Conservation (phyloP, 352 stramenopile genomes). For the Phytopythium ostracodes region DNA sequence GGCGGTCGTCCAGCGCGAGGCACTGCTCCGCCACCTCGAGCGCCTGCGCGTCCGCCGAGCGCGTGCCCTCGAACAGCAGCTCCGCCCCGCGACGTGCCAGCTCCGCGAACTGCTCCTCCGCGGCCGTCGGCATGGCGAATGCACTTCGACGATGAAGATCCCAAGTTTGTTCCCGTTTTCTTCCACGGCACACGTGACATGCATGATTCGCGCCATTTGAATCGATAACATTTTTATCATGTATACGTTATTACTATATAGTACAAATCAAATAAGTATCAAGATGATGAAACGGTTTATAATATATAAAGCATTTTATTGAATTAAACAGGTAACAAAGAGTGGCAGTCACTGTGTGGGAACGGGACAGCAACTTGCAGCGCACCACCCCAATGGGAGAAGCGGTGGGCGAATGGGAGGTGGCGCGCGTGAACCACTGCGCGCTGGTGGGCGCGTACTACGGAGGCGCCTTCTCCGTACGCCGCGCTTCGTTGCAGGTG, state of each 20-base stretch:
- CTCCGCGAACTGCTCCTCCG: slow-evolving; percentile 6
- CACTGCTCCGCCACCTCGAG: slow-evolving; percentile 22
- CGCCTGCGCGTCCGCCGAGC: slow-evolving; percentile 20
- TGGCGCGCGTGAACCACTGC: slow-evolving; percentile 39
- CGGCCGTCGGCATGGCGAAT: not conserved
- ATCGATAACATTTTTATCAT: no score
- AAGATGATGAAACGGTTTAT: no score
- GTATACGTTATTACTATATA: no score
- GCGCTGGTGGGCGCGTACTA: slow-evolving; percentile 57
- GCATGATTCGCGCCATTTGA: no score
- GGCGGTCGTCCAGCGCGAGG: slow-evolving; percentile 18
- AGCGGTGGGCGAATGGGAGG: slow-evolving; percentile 8
- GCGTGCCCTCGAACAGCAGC: slow-evolving; percentile 21
- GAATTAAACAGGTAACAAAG: no score
- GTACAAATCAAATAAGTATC: no score
- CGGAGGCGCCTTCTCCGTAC: slow-evolving; percentile 19
- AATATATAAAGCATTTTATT: no score
- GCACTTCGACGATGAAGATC: no score
- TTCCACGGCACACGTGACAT: not conserved
- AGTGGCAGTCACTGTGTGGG: no score
- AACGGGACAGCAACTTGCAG: no score
- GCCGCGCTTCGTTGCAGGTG: slow-evolving; percentile 26
- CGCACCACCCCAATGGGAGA: not conserved
- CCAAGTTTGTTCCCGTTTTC: not conserved
- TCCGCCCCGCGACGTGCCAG: slow-evolving; percentile 19